Conservation (phyloP, 805 yeast species). For the Saccharomycopsis schoenii region DNA sequence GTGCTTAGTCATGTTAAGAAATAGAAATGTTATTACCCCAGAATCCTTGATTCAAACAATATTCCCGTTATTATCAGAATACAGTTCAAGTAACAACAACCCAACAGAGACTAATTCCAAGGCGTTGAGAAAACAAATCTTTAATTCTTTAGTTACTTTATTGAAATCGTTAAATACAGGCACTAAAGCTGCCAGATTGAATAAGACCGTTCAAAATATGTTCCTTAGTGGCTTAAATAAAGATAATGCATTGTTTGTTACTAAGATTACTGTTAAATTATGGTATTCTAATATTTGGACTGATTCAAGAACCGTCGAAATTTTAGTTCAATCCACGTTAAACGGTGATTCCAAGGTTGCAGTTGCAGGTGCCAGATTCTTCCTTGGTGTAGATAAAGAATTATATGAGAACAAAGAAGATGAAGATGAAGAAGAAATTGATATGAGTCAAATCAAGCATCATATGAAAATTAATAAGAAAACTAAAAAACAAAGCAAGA, state of each 20-base stretch:
- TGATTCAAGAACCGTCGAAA: constrained; percentile 92
- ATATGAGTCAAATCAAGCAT: constrained; percentile 50
- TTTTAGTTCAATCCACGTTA: constrained; percentile 91
- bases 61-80: constrained; percentile 74
- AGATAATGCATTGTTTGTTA: constrained; percentile 90
- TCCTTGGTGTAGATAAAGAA: constrained; percentile 90
- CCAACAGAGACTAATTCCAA: constrained; percentile 57
- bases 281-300: constrained; percentile 99
- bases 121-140: constrained; percentile 72
- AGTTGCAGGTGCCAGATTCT: constrained; percentile 81
- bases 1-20: constrained; percentile 81
- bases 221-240: constrained; percentile 74
- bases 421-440: constrained; percentile 56
- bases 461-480: constrained; percentile 78
- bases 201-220: constrained; percentile 84
- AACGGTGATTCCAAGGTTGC: constrained; percentile 83
- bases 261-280: constrained; percentile 84
- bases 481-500: constrained; percentile 68
- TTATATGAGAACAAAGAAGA: constrained; percentile 67
- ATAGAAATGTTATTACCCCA: constrained; percentile 68
- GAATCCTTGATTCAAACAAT: constrained; percentile 77
- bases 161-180: constrained; percentile 79
- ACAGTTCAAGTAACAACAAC: constrained; percentile 40
- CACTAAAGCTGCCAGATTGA: constrained; percentile 82
- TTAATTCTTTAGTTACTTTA: constrained; percentile 65